phyloP scores from a whole-genome alignment of 768 basidiomycete genomes.

The Mycena olivaceomarginata region DNA sequence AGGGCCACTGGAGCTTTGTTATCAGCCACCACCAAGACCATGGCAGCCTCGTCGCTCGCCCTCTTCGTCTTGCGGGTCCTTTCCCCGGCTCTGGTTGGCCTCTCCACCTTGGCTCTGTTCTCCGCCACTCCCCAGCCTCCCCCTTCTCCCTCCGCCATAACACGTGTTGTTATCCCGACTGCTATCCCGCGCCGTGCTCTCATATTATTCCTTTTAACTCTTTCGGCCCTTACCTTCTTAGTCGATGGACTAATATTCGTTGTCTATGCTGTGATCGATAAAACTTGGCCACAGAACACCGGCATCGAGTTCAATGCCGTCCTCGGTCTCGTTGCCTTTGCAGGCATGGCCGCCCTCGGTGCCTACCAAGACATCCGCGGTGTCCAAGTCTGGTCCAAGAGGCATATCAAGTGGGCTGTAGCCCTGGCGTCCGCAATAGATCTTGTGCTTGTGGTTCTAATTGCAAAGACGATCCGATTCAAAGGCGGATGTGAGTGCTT shows the following conservation, averaged over 20 bases:
- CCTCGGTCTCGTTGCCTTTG: constrained; percentile 81
- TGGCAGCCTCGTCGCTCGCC: constrained; percentile 50
- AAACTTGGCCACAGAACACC: constrained; percentile 77
- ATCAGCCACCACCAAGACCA: constrained; percentile 56
- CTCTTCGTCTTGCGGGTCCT: constrained; percentile 77
- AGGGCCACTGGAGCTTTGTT: constrained; percentile 3
- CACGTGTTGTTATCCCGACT: constrained; percentile 84
- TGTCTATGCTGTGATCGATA: constrained; percentile 76
- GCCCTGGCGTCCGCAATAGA: constrained; percentile 75
- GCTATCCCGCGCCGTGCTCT: constrained; percentile 84
- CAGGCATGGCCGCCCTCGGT: constrained; percentile 84
- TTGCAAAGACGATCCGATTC: constrained; percentile 64
- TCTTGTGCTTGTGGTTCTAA: constrained; percentile 73
- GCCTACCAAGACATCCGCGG: constrained; percentile 88
- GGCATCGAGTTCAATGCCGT: constrained; percentile 83
- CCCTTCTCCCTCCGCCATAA: constrained; percentile 79
- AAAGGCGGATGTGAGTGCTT: constrained; percentile 53
- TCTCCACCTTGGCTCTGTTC: constrained; percentile 78
- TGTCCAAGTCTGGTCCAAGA: constrained; percentile 79
- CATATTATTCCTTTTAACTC: constrained; percentile 83
- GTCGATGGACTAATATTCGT: constrained; percentile 87
- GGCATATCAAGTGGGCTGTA: constrained; percentile 73
- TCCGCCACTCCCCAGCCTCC: constrained; percentile 62
- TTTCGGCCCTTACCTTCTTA: constrained; percentile 84
- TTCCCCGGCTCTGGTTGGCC: constrained; percentile 80